These are phyloP conservation scores for Plenodomus tracheiphilus DNA, from an alignment of 2,329 filamentous ascomycete genomes.

Conservation along the genomic window DNA sequence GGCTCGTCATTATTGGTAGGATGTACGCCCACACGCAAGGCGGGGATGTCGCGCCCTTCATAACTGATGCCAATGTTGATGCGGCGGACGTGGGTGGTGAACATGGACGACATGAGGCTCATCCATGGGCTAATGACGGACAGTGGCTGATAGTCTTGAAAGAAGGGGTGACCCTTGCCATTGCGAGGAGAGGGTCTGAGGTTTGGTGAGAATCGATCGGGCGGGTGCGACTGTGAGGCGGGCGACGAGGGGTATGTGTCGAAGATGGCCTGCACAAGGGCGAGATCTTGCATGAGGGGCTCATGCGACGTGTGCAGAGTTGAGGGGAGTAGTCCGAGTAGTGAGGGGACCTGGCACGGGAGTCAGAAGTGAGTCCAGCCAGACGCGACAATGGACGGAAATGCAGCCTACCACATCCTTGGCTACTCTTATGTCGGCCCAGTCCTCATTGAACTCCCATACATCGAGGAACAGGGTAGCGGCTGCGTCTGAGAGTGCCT, in stretches of 20 bases:
- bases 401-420: slow-evolving; percentile 61
- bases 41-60: slow-evolving; percentile 84
- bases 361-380: background rate
- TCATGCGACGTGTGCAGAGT: slow-evolving; percentile 73
- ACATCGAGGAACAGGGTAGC: slow-evolving; percentile 82
- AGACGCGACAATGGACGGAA: background rate
- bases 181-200: slow-evolving; percentile 35
- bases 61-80: slow-evolving; percentile 81
- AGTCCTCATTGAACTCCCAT: slow-evolving; percentile 81
- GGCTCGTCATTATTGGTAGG: slow-evolving; percentile 54
- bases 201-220: slow-evolving; percentile 30
- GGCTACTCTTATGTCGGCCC: slow-evolving; percentile 81
- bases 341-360: slow-evolving; percentile 58
- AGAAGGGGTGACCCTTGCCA: slow-evolving; percentile 70
- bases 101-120: slow-evolving; percentile 85
- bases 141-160: slow-evolving; percentile 87
- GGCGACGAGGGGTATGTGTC: slow-evolving; percentile 68
- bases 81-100: slow-evolving; percentile 75
- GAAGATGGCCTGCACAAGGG: slow-evolving; percentile 72
- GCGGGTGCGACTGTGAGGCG: slow-evolving; percentile 29
- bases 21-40: slow-evolving; percentile 72
- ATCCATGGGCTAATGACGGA: slow-evolving; percentile 90
- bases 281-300: slow-evolving; percentile 73
- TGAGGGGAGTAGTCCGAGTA: slow-evolving; percentile 76
- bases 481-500: slow-evolving; percentile 71